Percentiles rank a stretch among this genome's conserved stretches.
These are phyloP conservation scores for Gossypium rotundifolium DNA, from an alignment of 345 rosid species.

Conservation along the genomic window DNA sequence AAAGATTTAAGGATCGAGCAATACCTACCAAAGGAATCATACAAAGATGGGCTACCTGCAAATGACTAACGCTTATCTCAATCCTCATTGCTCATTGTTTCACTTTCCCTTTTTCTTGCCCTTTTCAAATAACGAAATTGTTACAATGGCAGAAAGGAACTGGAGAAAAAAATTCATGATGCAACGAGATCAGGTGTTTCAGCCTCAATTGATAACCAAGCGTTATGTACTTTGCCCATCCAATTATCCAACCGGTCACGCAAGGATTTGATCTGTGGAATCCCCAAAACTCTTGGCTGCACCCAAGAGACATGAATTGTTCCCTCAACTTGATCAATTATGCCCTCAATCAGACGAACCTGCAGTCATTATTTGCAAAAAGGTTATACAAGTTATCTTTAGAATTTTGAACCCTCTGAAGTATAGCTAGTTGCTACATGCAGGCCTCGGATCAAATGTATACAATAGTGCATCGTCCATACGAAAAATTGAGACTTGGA, in stretches of 20 bases:
- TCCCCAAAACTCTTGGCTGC: conserved; percentile 97
- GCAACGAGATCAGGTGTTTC: conserved; percentile 98
- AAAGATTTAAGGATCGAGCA: not conserved
- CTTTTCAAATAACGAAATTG: conserved; percentile 2
- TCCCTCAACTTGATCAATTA: conserved; percentile 94
- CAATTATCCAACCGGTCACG: conserved; percentile 78
- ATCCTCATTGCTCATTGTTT: not conserved
- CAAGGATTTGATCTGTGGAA: conserved; percentile 81
- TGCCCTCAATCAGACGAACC: conserved; percentile 98
- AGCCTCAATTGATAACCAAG: conserved; percentile 83
- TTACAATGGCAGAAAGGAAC: conserved; percentile 19
- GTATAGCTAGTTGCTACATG: not conserved
- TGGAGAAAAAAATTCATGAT: conserved; percentile 27
- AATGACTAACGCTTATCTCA: not conserved
- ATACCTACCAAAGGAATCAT: not conserved
- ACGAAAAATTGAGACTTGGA: not conserved
- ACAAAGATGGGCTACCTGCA: conserved; percentile 9
- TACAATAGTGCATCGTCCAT: not conserved
- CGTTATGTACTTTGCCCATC: conserved; percentile 78
- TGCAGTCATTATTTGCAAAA: conserved; percentile 18
- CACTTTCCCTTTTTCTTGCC: not conserved
- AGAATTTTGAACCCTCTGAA: not conserved
- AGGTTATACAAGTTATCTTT: not conserved
- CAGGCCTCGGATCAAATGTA: not conserved
- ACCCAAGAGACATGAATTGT: conserved; percentile 94